Conservation (phyloP, 331 rosid genomes). For the Phaseolus coccineus region DNA sequence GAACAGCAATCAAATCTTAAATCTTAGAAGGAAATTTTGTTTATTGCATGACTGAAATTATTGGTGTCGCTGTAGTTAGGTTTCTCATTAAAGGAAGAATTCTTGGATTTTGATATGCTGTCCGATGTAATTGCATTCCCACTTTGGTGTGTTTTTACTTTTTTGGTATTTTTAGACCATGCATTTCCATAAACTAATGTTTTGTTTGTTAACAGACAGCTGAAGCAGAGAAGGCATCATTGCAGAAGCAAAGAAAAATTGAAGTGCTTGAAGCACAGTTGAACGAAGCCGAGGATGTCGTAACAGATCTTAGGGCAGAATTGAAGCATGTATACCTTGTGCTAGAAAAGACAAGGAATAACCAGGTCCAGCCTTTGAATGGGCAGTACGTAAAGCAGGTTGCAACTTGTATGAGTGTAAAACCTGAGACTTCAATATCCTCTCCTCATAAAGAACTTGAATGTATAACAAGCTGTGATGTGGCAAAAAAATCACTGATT, state of each 20-base stretch:
- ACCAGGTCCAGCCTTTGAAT: slow-evolving; percentile 44
- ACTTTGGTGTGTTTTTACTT: slow-evolving; percentile 10
- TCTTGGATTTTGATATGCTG: slow-evolving; percentile 29
- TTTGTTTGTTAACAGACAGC: slow-evolving; percentile 53
- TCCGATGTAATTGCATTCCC: slow-evolving; percentile 15
- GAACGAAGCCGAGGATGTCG: slow-evolving; percentile 69
- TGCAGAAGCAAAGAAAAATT: slow-evolving; percentile 57
- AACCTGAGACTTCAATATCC: slow-evolving; percentile 26
- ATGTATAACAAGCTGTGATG: slow-evolving; percentile 43
- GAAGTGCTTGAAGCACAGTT: slow-evolving; percentile 76
- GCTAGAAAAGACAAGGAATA: slow-evolving; percentile 60
- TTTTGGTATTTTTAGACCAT: not conserved
- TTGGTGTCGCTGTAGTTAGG: not conserved
- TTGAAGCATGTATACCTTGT: slow-evolving; percentile 55
- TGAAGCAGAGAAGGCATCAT: slow-evolving; percentile 62
- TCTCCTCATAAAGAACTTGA: slow-evolving; percentile 43
- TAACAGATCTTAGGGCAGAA: slow-evolving; percentile 72
- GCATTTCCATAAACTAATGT: not conserved
- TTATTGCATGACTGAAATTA: slow-evolving; percentile 8
- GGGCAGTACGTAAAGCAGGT: slow-evolving; percentile 42
- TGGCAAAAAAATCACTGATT: slow-evolving; percentile 32
- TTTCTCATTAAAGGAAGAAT: not conserved
- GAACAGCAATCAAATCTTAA: not conserved
- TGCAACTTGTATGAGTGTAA: slow-evolving; percentile 41
- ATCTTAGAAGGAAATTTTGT: slow-evolving; percentile 27